These are phyloP conservation scores for Cynara cardunculus DNA, from an alignment of 129 eudicot genomes.

Conservation along the genomic window DNA sequence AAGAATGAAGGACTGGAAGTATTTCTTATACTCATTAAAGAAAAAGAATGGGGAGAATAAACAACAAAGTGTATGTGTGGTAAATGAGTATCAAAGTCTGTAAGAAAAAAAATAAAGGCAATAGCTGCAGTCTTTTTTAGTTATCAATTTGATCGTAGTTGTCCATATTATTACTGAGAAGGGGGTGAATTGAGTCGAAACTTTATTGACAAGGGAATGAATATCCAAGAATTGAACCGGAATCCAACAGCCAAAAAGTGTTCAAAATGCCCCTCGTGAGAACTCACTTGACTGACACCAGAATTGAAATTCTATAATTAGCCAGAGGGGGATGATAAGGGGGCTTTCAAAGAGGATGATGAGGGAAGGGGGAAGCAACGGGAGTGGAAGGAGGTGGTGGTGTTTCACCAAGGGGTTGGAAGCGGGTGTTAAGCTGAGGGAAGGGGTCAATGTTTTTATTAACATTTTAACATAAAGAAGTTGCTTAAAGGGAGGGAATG, in stretches of 20 bases:
- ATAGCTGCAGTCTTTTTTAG: neutral
- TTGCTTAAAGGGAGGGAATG: neutral
- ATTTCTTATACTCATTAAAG: neutral
- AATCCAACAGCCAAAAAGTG: too few relatives aligned
- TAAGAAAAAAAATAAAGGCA: neutral
- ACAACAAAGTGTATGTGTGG: neutral
- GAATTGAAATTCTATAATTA: too few relatives aligned
- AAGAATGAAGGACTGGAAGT: neutral
- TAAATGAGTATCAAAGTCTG: neutral
- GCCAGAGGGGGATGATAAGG: too few relatives aligned
- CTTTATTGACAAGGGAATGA: neutral
- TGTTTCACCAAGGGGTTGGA: too few relatives aligned
- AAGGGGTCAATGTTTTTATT: neutral
- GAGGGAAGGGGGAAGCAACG: too few relatives aligned
- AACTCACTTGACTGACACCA: too few relatives aligned
- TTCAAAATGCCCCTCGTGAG: too few relatives aligned
- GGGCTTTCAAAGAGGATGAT: too few relatives aligned
- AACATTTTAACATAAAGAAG: neutral
- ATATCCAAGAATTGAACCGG: too few relatives aligned
- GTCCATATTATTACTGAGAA: neutral
- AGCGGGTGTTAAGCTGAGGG: too few relatives aligned
- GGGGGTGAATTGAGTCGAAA: neutral
- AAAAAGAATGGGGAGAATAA: neutral
- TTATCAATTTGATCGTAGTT: neutral
- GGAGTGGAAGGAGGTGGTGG: too few relatives aligned